Evolutionary conservation across 495 filamentous ascomycete species (phyloP).

Genomic region (Friedmanniomyces endolithicus): DNA sequence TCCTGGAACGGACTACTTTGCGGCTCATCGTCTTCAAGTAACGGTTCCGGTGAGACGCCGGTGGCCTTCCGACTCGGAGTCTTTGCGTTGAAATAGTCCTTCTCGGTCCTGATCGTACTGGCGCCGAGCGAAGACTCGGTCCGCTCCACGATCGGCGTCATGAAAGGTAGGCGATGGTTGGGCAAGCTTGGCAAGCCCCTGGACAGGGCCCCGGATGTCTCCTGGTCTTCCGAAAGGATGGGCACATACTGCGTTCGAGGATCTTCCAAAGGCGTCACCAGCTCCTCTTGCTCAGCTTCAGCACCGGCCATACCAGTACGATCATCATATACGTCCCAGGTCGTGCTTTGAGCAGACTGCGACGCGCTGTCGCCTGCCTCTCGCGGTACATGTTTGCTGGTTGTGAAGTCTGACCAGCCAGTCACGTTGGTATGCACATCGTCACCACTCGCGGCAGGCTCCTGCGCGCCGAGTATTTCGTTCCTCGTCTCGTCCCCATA

Average conservation of each 20-base stretch:
- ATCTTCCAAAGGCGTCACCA: slow-evolving; percentile 26
- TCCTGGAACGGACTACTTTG: slow-evolving; percentile 61
- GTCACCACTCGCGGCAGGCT: slow-evolving; percentile 29
- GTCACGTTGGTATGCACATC: slow-evolving; percentile 30
- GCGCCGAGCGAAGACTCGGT: slow-evolving; percentile 74
- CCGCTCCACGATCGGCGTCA: slow-evolving; percentile 94
- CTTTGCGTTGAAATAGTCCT: slow-evolving; percentile 49
- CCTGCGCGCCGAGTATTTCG: slow-evolving; percentile 36
- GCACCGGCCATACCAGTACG: slow-evolving; percentile 1
- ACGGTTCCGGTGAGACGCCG: neutral
- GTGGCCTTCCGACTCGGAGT: slow-evolving; percentile 50
- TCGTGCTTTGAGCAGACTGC: slow-evolving; percentile 27
- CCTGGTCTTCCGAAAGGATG: slow-evolving; percentile 75
- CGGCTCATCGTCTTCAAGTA: slow-evolving; percentile 40
- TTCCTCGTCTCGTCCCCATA: slow-evolving; percentile 49
- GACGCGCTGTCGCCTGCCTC: slow-evolving; percentile 30
- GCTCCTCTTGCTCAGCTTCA: slow-evolving; percentile 3
- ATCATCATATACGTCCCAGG: slow-evolving; percentile 22
- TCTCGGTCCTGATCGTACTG: slow-evolving; percentile 39
- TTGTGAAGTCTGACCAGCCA: slow-evolving; percentile 79
- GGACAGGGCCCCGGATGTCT: slow-evolving; percentile 59
- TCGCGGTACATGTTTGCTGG: slow-evolving; percentile 54
- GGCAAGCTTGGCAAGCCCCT: slow-evolving; percentile 61
- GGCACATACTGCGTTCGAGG: slow-evolving; percentile 44
- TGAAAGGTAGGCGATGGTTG: slow-evolving; percentile 85